phyloP scores from a whole-genome alignment of 306 rosid species.

The Quercus robur region DNA sequence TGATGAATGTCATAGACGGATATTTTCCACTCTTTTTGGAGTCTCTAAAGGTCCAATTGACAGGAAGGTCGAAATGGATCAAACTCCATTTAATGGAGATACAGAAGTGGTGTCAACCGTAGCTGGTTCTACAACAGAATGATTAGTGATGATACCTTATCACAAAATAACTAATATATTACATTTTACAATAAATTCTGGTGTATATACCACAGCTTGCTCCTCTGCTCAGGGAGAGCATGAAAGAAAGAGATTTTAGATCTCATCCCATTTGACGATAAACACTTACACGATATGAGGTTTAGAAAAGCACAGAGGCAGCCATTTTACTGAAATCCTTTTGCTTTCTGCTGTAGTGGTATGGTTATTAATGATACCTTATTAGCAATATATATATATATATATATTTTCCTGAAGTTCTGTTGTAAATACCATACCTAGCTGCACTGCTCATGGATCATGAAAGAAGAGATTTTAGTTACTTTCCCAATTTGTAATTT shows the following conservation, averaged over 20 bases:
- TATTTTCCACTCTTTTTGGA: conserved; percentile 76
- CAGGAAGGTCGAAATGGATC: conserved; percentile 24
- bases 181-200: conserved; percentile 22
- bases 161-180: conserved; percentile 6
- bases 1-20: conserved; percentile 71
- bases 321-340: no score
- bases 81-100: conserved; percentile 33
- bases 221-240: conserved; percentile 41
- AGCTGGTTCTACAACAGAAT: conserved; percentile 28
- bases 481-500: conserved; percentile 8
- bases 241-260: conserved; percentile 3
- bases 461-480: conserved; percentile 22
- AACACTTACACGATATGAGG: no score
- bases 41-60: conserved; percentile 62
- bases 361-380: conserved; percentile 21
- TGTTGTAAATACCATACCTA: conserved; percentile 59
- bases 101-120: conserved; percentile 18
- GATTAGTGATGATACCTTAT: conserved; percentile 30
- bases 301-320: no score
- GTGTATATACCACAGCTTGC: conserved; percentile 64
- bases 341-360: no score
- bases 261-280: no score
- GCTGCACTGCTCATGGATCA: conserved; percentile 40
- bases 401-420: conserved; percentile 13
- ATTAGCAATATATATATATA: conserved; percentile 4